phyloP scores from a whole-genome alignment of 2,329 filamentous ascomycete species.

The Pleoardoris graminearum region DNA sequence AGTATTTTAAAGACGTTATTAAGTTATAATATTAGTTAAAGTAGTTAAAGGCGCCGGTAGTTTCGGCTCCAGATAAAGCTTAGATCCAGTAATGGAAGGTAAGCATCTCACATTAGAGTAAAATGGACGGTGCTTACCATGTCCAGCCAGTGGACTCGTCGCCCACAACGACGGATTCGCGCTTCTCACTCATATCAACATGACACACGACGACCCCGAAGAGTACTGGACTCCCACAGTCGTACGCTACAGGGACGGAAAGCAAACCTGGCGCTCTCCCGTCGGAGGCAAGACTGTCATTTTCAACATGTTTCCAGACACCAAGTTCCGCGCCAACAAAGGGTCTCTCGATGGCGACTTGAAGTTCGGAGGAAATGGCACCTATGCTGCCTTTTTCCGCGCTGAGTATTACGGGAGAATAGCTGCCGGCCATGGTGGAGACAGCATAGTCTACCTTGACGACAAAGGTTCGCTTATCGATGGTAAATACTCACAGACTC shows the following conservation, averaged over 20 bases:
- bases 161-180: neutral
- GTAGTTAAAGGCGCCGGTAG: no score
- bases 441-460: conserved; percentile 1
- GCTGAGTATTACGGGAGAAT: neutral
- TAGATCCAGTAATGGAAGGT: no score
- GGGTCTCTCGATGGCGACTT: neutral
- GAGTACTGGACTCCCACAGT: neutral
- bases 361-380: neutral
- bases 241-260: neutral
- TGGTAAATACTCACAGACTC: neutral
- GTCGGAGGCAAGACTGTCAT: conserved; percentile 1
- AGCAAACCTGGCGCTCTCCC: neutral
- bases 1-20: no score
- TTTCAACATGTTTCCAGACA: neutral
- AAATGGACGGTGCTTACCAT: neutral
- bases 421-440: neutral
- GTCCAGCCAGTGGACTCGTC: neutral
- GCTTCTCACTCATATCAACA: neutral
- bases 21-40: no score
- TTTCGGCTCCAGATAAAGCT: no score
- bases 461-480: neutral
- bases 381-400: neutral
- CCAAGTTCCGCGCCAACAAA: conserved; percentile 2
- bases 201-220: neutral
- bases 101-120: no score